Conservation (phyloP, 768 basidiomycete species). For the Candolleomyces aberdarensis region DNA sequence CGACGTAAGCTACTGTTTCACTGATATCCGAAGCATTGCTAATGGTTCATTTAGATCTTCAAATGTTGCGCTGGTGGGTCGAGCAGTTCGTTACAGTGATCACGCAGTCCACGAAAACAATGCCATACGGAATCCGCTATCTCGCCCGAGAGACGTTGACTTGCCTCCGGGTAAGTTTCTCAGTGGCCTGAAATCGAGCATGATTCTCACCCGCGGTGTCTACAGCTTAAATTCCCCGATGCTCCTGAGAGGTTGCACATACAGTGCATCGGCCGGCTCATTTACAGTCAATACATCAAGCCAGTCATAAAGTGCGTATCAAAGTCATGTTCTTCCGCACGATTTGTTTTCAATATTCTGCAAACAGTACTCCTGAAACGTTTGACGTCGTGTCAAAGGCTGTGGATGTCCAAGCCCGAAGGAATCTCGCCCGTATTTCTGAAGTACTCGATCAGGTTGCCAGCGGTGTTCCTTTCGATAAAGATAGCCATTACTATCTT, state of each 20-base stretch:
- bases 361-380: conserved; percentile 69
- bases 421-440: conserved; percentile 89
- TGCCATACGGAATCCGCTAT: conserved; percentile 90
- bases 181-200: conserved; percentile 5
- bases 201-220: neutral
- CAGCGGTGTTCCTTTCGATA: conserved; percentile 70
- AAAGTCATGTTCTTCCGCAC: neutral
- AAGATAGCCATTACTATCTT: conserved; percentile 70
- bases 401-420: conserved; percentile 67
- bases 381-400: conserved; percentile 84
- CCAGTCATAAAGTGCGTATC: conserved; percentile 83
- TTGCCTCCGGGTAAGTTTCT: conserved; percentile 59
- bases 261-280: conserved; percentile 75
- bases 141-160: conserved; percentile 83
- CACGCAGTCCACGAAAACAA: conserved; percentile 65
- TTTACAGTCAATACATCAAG: conserved; percentile 87
- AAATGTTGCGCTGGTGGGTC: conserved; percentile 82
- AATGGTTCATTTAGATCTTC: conserved; percentile 60
- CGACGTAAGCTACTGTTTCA: conserved; percentile 59
- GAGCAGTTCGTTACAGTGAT: conserved; percentile 77
- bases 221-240: conserved; percentile 74
- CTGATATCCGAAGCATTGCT: conserved; percentile 5
- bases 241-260: conserved; percentile 64
- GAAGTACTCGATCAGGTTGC: conserved; percentile 86
- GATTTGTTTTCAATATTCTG: neutral